These are phyloP conservation scores for Cladosporium velox DNA, from an alignment of 2,329 filamentous ascomycete genomes.

Conservation along the genomic window DNA sequence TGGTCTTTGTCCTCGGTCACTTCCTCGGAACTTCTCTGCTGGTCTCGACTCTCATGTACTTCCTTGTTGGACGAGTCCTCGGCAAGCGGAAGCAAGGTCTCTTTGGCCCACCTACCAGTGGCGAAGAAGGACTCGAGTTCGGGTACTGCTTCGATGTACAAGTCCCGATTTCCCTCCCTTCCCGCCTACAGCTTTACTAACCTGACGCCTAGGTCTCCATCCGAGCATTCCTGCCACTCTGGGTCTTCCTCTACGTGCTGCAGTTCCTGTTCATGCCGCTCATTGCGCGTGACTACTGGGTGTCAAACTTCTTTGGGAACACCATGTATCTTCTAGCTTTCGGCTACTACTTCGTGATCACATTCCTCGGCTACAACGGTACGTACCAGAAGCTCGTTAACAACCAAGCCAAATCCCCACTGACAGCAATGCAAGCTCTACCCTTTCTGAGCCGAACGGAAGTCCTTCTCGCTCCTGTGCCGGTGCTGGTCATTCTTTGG, in stretches of 20 bases:
- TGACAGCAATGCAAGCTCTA: conserved; percentile 48
- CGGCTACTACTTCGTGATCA: conserved; percentile 68
- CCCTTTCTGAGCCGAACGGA: conserved; percentile 69
- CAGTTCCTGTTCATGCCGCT: conserved; percentile 69
- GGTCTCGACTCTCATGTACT: conserved; percentile 64
- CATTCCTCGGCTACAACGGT: conserved; percentile 68
- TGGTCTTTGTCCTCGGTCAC: conserved; percentile 57
- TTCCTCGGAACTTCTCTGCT: conserved; percentile 63
- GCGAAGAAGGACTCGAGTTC: conserved; percentile 63
- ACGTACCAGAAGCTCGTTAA: conserved; percentile 22
- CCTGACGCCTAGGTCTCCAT: conserved; percentile 56
- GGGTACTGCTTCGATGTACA: conserved; percentile 70
- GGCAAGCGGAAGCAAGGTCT: conserved; percentile 59
- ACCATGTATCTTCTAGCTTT: conserved; percentile 66
- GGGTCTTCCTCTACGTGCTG: conserved; percentile 66
- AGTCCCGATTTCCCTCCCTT: background rate
- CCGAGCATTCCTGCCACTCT: conserved; percentile 67
- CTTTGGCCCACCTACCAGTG: conserved; percentile 57
- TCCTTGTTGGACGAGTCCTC: conserved; percentile 63
- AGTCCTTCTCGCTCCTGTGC: conserved; percentile 62
- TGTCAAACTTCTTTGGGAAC: conserved; percentile 64
- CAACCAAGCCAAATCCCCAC: background rate
- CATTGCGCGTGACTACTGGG: conserved; percentile 56
- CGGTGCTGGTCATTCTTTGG: conserved; percentile 63
- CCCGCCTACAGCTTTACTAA: conserved; percentile 13